These are phyloP conservation scores for Metschnikowia peoriensis DNA, from an alignment of 805 yeast species.

Conservation along the genomic window DNA sequence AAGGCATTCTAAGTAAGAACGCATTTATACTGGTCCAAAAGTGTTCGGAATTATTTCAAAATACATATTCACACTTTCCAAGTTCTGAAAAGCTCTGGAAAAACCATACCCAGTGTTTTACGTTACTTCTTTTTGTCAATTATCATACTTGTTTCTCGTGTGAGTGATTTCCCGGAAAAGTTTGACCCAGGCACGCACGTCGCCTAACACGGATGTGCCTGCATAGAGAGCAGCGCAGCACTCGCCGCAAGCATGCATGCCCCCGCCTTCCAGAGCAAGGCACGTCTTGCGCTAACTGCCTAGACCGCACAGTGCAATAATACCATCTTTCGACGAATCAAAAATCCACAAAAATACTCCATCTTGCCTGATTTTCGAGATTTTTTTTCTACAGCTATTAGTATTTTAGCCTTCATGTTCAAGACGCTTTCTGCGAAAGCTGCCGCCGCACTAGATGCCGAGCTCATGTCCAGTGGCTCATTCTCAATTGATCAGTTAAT, in stretches of 20 bases:
- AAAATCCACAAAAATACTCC: not conserved
- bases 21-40: too few species aligned
- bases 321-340: not conserved
- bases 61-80: too few species aligned
- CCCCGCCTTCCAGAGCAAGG: not conserved
- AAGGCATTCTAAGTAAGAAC: too few species aligned
- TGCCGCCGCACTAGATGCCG: conserved; percentile 80
- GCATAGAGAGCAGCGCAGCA: not conserved
- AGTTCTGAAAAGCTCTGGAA: too few species aligned
- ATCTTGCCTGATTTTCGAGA: not conserved
- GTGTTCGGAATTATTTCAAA: too few species aligned
- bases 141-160: not conserved
- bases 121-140: too few species aligned
- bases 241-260: not conserved
- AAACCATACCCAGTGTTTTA: too few species aligned
- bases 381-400: not conserved
- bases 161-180: not conserved
- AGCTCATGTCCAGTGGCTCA: conserved; percentile 81
- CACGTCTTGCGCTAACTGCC: not conserved
- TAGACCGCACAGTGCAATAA: not conserved
- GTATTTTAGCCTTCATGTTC: conserved; percentile 6
- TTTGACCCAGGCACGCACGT: not conserved
- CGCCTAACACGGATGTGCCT: not conserved
- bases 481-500: conserved; percentile 84
- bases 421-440: conserved; percentile 40